phyloP scores from a whole-genome alignment of 441 rosid genomes.

The Aquilaria agallochum region DNA sequence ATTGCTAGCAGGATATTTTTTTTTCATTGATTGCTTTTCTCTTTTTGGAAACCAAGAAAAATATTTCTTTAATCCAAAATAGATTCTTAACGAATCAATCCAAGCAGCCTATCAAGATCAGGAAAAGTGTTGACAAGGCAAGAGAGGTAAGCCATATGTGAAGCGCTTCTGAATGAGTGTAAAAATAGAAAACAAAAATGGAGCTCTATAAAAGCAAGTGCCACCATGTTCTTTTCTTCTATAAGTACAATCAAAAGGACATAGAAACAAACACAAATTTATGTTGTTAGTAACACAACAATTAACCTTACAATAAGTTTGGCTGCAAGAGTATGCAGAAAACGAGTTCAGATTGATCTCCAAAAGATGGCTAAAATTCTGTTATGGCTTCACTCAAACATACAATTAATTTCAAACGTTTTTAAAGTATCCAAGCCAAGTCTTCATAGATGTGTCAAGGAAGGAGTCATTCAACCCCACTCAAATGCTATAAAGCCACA shows the following conservation, averaged over 20 bases:
- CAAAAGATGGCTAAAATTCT: not conserved
- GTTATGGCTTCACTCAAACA: not conserved
- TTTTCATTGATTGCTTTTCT: no score
- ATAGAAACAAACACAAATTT: not conserved
- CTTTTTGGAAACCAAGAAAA: no score
- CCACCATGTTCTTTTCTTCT: not conserved
- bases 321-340: not conserved
- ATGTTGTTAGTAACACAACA: not conserved
- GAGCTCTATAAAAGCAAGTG: not conserved
- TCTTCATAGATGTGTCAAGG: slow-evolving; percentile 1
- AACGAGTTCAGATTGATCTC: not conserved
- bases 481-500: slow-evolving; percentile 5
- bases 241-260: not conserved
- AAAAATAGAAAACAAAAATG: not conserved
- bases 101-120: not conserved
- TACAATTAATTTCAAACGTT: not conserved
- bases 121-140: not conserved
- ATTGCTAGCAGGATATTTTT: no score
- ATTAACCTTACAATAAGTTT: not conserved
- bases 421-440: not conserved
- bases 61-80: not conserved
- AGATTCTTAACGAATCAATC: not conserved
- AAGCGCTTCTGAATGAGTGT: not conserved
- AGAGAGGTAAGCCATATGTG: not conserved
- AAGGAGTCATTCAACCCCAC: not conserved